Conservation (phyloP, 306 rosid species). For the Cucurbita maxima region DNA sequence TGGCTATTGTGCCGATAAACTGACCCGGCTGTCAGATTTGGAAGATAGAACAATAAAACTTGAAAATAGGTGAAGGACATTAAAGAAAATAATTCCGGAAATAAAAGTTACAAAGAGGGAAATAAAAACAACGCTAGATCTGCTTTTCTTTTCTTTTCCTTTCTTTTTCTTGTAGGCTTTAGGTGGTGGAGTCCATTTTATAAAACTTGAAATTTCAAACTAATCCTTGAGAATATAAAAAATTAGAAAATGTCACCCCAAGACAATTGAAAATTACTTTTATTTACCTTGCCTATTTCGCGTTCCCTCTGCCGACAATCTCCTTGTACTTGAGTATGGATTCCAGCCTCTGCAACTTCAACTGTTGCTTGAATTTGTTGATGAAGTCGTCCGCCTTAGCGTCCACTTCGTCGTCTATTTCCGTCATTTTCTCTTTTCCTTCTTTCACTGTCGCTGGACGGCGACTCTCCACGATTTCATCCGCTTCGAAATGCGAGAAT, state of each 20-base stretch:
- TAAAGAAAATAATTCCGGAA: not conserved
- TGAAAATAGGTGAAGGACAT: not conserved
- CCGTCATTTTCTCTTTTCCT: slow-evolving; percentile 10
- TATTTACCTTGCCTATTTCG: slow-evolving; percentile 4
- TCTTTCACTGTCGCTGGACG: slow-evolving; percentile 62
- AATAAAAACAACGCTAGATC: not conserved
- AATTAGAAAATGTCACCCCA: not conserved
- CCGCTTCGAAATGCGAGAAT: slow-evolving; percentile 42
- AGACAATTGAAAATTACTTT: not conserved
- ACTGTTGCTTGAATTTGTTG: slow-evolving; percentile 65
- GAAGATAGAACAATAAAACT: not conserved
- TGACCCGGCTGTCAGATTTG: not conserved
- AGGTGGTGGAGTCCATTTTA: not conserved
- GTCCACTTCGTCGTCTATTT: slow-evolving; percentile 46
- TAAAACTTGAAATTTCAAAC: slow-evolving; percentile 3
- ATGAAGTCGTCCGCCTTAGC: slow-evolving; percentile 80
- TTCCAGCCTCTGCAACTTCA: slow-evolving; percentile 70
- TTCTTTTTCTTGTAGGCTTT: not conserved
- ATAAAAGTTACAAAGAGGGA: not conserved
- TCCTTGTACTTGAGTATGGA: slow-evolving; percentile 52
- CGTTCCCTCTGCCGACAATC: slow-evolving; percentile 27
- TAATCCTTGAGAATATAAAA: slow-evolving; percentile 1
- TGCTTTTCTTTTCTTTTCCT: not conserved
- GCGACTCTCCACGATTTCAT: slow-evolving; percentile 41
- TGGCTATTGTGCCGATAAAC: not conserved